Percentiles rank a stretch among this genome's conserved stretches.
phyloP scores from a whole-genome alignment of 2,329 filamentous ascomycete genomes.

The Westerdykella ornata region DNA sequence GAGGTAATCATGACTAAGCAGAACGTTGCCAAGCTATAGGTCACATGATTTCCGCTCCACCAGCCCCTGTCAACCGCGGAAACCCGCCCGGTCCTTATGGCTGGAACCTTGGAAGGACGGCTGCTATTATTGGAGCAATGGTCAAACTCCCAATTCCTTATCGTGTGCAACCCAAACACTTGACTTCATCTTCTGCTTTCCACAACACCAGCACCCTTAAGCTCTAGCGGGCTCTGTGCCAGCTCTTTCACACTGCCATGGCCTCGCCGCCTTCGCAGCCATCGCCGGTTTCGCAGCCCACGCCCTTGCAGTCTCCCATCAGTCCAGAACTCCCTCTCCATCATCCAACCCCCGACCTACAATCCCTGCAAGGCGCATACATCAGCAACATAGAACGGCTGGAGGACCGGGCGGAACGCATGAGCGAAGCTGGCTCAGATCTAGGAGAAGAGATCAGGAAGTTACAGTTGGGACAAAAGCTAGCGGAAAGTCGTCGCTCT shows the following conservation, averaged over 20 bases:
- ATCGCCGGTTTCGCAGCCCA: slow-evolving; percentile 15
- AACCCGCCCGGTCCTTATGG: too few species aligned
- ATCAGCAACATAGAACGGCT: slow-evolving; percentile 64
- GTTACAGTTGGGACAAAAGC: slow-evolving; percentile 64
- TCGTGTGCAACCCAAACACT: slow-evolving; percentile 3
- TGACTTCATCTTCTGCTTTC: not conserved
- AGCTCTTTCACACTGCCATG: slow-evolving; percentile 13
- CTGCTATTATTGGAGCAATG: slow-evolving; percentile 3
- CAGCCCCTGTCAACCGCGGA: too few species aligned
- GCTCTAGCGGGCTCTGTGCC: slow-evolving; percentile 3
- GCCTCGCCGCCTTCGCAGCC: slow-evolving; percentile 14
- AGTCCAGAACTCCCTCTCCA: slow-evolving; percentile 21
- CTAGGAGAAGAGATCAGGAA: slow-evolving; percentile 72
- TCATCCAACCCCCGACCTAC: slow-evolving; percentile 58
- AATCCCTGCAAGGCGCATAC: slow-evolving; percentile 56
- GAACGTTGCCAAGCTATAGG: too few species aligned
- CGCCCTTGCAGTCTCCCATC: slow-evolving; percentile 13
- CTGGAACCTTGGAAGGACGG: not conserved
- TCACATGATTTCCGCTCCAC: too few species aligned
- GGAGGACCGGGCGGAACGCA: slow-evolving; percentile 66
- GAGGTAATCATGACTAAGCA: not conserved
- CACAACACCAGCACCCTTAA: not conserved
- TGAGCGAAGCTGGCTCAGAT: slow-evolving; percentile 65
- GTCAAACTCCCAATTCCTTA: not conserved
- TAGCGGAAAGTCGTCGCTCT: slow-evolving; percentile 60